Conservation (phyloP, 306 rosid genomes). For the Mimosa pudica region DNA sequence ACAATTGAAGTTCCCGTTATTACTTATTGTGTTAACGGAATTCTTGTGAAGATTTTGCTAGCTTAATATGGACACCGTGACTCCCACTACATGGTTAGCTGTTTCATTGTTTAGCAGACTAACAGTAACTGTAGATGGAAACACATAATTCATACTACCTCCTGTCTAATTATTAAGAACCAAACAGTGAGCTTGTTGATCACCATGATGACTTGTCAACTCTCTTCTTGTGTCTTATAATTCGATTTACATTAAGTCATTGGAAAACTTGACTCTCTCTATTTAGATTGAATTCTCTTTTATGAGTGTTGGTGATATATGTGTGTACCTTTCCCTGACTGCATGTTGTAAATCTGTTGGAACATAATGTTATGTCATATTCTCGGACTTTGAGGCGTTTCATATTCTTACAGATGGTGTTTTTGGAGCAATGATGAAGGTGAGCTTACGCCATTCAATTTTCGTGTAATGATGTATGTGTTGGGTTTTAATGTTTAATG, state of each 20-base stretch:
- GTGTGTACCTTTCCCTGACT: slow-evolving; percentile 14
- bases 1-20: not conserved
- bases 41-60: not conserved
- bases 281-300: slow-evolving; percentile 10
- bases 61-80: not conserved
- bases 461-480: slow-evolving; percentile 4
- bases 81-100: not conserved
- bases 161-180: slow-evolving; percentile 18
- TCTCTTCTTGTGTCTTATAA: slow-evolving; percentile 4
- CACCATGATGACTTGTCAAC: not conserved
- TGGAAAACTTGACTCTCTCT: not conserved
- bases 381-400: slow-evolving; percentile 5
- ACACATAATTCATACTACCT: slow-evolving; percentile 15
- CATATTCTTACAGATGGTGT: slow-evolving; percentile 68
- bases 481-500: slow-evolving; percentile 1
- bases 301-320: slow-evolving; percentile 5
- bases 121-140: not conserved
- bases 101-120: slow-evolving; percentile 9
- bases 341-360: slow-evolving; percentile 24
- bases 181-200: slow-evolving; percentile 8
- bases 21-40: not conserved
- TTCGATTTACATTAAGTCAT: slow-evolving; percentile 13
- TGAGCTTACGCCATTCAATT: slow-evolving; percentile 31
- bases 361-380: not conserved
- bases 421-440: slow-evolving; percentile 99